These are phyloP conservation scores for Dillenia suffruticosa DNA, from an alignment of 164 flowering plant species.

Conservation along the genomic window DNA sequence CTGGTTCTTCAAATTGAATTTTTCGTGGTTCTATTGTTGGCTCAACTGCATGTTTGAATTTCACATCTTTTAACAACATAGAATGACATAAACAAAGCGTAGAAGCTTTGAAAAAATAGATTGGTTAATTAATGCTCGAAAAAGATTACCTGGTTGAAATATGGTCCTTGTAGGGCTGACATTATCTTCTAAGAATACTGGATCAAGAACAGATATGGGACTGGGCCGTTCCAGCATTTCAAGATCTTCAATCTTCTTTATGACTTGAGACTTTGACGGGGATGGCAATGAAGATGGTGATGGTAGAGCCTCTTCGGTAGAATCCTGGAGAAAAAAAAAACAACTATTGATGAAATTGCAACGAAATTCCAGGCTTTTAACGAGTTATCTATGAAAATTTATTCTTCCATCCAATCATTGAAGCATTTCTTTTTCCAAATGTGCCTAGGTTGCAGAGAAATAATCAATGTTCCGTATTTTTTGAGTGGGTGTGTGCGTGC, in stretches of 20 bases:
- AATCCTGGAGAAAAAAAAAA: slow-evolving; percentile 28
- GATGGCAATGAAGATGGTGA: slow-evolving; percentile 25
- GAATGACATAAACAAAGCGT: neutral
- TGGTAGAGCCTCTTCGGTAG: slow-evolving; percentile 20
- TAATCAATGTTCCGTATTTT: too few relatives aligned
- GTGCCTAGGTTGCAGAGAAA: too few relatives aligned
- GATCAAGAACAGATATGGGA: slow-evolving; percentile 89
- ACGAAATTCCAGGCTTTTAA: too few relatives aligned
- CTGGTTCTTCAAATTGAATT: slow-evolving; percentile 58
- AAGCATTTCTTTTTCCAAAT: too few relatives aligned
- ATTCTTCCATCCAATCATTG: too few relatives aligned
- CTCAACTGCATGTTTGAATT: slow-evolving; percentile 33
- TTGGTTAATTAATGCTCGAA: neutral
- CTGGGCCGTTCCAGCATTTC: slow-evolving; percentile 62
- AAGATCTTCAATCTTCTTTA: slow-evolving; percentile 24
- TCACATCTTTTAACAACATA: neutral
- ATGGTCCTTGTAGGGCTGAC: slow-evolving; percentile 45
- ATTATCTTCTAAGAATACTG: slow-evolving; percentile 56
- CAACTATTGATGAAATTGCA: neutral
- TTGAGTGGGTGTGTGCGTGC: too few relatives aligned
- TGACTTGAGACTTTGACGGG: slow-evolving; percentile 26
- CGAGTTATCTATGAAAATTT: too few relatives aligned
- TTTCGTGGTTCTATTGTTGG: slow-evolving; percentile 44
- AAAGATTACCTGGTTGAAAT: slow-evolving; percentile 41
- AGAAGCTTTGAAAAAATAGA: neutral